Percentiles rank a stretch among this genome's conserved stretches.
Evolutionary conservation across 352 stramenopile genomes (phyloP).

Genomic region (Globisporangium abappressorium): DNA sequence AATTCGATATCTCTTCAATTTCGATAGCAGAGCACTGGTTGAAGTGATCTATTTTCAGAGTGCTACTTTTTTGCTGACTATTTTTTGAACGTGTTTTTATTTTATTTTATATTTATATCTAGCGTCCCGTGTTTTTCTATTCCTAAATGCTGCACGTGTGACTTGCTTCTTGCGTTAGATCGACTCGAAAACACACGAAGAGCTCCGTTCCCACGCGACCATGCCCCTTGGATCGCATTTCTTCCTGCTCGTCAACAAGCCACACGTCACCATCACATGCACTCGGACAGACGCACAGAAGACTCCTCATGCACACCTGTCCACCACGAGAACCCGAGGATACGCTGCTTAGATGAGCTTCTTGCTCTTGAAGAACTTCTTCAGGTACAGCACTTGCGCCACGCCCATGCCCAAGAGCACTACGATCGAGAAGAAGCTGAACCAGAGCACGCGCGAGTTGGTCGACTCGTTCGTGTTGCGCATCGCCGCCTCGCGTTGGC

Average conservation of each 20-base stretch:
- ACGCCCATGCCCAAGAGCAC: slow-evolving; percentile 83
- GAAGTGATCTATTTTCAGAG: background rate
- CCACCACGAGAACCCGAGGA: background rate
- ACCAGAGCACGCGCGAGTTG: slow-evolving; percentile 88
- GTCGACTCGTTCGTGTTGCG: slow-evolving; percentile 90
- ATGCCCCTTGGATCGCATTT: slow-evolving; percentile 1
- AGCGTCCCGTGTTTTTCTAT: slow-evolving; percentile 2
- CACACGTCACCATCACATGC: background rate
- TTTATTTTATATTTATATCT: slow-evolving; percentile 6
- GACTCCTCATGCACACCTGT: background rate
- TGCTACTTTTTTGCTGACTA: background rate
- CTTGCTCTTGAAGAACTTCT: slow-evolving; percentile 93
- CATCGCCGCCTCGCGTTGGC: slow-evolving; percentile 80
- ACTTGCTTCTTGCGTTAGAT: background rate
- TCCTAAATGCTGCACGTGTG: slow-evolving; percentile 4
- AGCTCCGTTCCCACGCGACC: background rate
- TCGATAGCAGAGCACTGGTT: background rate
- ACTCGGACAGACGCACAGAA: background rate
- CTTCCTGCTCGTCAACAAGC: background rate
- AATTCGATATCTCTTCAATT: background rate
- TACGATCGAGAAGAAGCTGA: slow-evolving; percentile 87
- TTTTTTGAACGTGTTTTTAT: slow-evolving; percentile 10
- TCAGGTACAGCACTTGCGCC: slow-evolving; percentile 89
- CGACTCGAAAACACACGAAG: background rate
- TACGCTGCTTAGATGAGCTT: slow-evolving; percentile 77